Conservation (phyloP, 495 filamentous ascomycete genomes). For the Sordaria brevicollis region DNA sequence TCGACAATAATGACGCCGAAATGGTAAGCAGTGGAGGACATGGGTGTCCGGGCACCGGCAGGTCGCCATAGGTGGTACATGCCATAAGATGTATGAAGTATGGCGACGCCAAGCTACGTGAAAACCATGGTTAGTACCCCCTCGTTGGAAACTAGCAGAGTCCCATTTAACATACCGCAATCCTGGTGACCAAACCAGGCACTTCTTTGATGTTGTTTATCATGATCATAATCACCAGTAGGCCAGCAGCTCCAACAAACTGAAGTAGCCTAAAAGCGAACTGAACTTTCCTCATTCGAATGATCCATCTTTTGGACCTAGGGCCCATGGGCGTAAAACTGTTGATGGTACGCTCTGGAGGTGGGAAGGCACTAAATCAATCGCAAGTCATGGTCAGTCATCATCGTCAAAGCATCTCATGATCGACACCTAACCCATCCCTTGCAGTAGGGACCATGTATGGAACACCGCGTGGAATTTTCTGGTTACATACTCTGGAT, state of each 20-base stretch:
- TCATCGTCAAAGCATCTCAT: neutral
- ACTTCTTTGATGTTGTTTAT: conserved; percentile 52
- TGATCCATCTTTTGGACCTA: conserved; percentile 57
- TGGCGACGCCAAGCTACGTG: conserved; percentile 54
- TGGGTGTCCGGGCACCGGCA: conserved; percentile 56
- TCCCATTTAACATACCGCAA: conserved; percentile 48
- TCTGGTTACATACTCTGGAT: conserved; percentile 60
- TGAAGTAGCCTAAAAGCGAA: conserved; percentile 53
- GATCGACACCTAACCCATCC: neutral
- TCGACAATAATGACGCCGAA: conserved; percentile 68
- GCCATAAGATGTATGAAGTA: conserved; percentile 60
- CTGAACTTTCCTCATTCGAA: conserved; percentile 52
- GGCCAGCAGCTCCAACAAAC: conserved; percentile 56
- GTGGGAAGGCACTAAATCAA: neutral
- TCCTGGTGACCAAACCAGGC: conserved; percentile 64
- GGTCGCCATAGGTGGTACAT: conserved; percentile 66
- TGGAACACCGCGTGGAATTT: conserved; percentile 9
- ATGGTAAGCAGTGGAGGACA: conserved; percentile 74
- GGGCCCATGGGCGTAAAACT: conserved; percentile 52
- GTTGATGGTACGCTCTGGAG: conserved; percentile 8
- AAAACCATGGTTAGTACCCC: neutral
- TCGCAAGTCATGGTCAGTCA: neutral
- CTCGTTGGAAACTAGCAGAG: neutral
- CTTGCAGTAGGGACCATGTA: neutral
- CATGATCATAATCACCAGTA: conserved; percentile 62